Evolutionary conservation across 768 basidiomycete species (phyloP), one percentile per base, ranked within the genome.

Genomic region (Pulveroboletus sp.): DNA sequence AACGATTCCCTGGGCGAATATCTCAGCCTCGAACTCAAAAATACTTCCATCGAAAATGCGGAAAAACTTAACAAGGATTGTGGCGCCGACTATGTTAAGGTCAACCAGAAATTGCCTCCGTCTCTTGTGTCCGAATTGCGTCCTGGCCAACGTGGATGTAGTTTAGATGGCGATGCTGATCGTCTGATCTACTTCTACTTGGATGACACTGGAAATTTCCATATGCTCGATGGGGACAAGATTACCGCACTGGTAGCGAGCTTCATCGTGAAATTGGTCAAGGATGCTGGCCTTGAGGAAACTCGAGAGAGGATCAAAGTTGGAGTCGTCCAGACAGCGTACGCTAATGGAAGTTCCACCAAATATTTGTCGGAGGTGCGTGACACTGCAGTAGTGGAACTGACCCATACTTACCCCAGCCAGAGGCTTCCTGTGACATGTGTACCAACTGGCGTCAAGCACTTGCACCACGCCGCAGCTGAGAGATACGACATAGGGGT

Each of bases 41-140:
- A 94, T 58, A 83, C 82, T 6, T 74, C 79, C 17, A 82, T 76
- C 20, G 73, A 75, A 13, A 83, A 80, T 8, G 67, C 77, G 0
- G 89, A 89, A 17, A 80, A 81, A 1, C 78, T 99, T 49, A 99
- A 99, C 70, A 75, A 83, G 53, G 68, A 81, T 27, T 97, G 93
- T 64, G 96, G 96, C 27, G 96, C 96, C 34, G 96, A 99, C 70
- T 98, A 76, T 64, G 95, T 98, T 61, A 99, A 99, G 74, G 97
- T 95, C 4, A 76, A 76, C 32, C 96, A 99, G 71, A 84, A 76
- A 53, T 72, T 90, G 10, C 96, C 96, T 9, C 86, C 90, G 22
- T 85, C 86, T 6, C 70, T 97, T 27, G 70, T 70, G 7, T 73
- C 79, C 24, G 70, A 76, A 19, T 69, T 93, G 43, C 74, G 80